phyloP scores from a whole-genome alignment of 2,329 filamentous ascomycete species.

The Sphaerostilbella broomeana region DNA sequence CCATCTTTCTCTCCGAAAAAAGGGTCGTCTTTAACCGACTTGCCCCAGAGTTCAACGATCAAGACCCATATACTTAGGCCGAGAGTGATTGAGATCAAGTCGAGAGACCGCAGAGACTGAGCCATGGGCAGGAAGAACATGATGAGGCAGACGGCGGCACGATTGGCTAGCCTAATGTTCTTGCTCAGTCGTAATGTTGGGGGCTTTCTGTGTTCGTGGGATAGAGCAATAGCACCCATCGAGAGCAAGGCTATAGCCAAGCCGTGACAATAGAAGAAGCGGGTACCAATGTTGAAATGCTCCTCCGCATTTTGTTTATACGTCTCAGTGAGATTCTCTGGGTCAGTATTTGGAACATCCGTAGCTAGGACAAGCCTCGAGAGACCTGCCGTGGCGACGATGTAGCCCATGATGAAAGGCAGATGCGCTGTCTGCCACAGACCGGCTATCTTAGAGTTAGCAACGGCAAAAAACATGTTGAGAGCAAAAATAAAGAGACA shows the following conservation, averaged over 20 bases:
- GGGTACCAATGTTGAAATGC: conserved; percentile 45
- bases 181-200: conserved; percentile 44
- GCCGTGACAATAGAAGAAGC: conserved; percentile 60
- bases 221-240: conserved; percentile 48
- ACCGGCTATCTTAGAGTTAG: conserved; percentile 30
- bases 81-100: conserved; percentile 40
- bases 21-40: conserved; percentile 37
- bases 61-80: conserved; percentile 40
- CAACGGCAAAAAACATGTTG: not conserved
- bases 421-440: conserved; percentile 52
- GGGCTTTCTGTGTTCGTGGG: conserved; percentile 50
- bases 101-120: conserved; percentile 37
- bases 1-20: conserved; percentile 33
- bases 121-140: conserved; percentile 51
- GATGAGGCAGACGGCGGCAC: conserved; percentile 42
- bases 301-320: conserved; percentile 44
- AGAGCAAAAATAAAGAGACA: not conserved
- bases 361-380: conserved; percentile 52
- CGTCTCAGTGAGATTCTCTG: conserved; percentile 42
- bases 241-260: conserved; percentile 47
- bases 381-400: conserved; percentile 52
- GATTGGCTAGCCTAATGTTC: conserved; percentile 43
- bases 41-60: conserved; percentile 43
- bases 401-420: conserved; percentile 57
- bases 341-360: conserved; percentile 43